phyloP scores from a whole-genome alignment of 805 yeast species.

The Babjeviella inositovora region DNA sequence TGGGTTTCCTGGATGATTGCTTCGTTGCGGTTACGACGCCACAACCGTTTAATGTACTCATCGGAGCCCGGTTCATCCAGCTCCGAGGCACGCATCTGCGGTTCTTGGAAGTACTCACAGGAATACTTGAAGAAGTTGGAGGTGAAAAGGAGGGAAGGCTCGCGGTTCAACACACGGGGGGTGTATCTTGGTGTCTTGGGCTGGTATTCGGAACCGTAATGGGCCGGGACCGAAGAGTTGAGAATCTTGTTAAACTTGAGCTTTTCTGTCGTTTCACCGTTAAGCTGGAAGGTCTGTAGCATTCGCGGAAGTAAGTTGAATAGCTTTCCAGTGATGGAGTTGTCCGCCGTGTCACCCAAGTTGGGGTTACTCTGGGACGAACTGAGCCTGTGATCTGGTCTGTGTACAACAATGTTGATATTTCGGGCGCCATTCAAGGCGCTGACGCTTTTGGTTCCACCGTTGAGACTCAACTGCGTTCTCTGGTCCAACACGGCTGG shows the following conservation, averaged over 20 bases:
- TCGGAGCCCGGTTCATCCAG: constrained; percentile 86
- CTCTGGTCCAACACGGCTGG: constrained; percentile 1
- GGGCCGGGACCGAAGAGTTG: constrained; percentile 7
- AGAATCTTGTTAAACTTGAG: background rate
- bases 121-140: constrained; percentile 61
- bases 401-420: too few species aligned
- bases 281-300: too few species aligned
- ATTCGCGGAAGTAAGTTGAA: too few species aligned
- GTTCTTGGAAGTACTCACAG: constrained; percentile 90
- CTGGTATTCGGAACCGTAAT: constrained; percentile 24
- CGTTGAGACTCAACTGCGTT: background rate
- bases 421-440: too few species aligned
- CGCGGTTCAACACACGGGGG: constrained; percentile 13
- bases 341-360: too few species aligned
- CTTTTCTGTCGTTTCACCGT: too few species aligned
- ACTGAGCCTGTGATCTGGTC: too few species aligned
- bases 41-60: constrained; percentile 63
- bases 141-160: constrained; percentile 32
- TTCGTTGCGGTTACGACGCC: constrained; percentile 89
- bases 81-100: constrained; percentile 78
- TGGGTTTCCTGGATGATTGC: constrained; percentile 78
- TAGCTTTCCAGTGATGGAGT: too few species aligned
- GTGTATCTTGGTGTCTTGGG: constrained; percentile 45
- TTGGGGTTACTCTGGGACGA: too few species aligned
- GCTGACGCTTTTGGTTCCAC: constrained; percentile 1